Base-by-base conservation (phyloP, 441 rosid species). In the Pelargonium citronellum region DNA sequence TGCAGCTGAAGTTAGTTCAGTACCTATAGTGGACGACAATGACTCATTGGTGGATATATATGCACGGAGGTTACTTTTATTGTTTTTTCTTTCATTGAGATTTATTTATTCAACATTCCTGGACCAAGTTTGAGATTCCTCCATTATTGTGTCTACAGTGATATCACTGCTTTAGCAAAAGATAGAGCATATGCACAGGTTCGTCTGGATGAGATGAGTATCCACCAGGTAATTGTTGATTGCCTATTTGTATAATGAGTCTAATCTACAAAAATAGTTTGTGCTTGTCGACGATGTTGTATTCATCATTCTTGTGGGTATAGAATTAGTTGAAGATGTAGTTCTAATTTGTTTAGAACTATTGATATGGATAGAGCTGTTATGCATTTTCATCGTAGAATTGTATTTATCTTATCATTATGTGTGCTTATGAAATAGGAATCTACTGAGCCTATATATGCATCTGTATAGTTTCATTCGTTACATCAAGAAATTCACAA, bases 1-100 rank as follows among this genome's bases (percentile, higher is more conserved):
- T 84, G 81, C 91, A 95, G 99, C 96, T 72, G 85, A 85, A 74
- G 96, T 95, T 58, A 95, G 98, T 84, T 91, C 99, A 2, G 84
- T 95, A 78, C 99, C 99, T 0, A 85, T 95, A 67, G 99, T 96
- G 69, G 95, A 90, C 80, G 98, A 92, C 61, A 91, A 96, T 83
- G 94, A 93, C 82, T 87, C 98, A 64, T 85, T 96, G 72, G 67
- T 96, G 77, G 99, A 96, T 73, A 79, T 96, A 81, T 96, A 96
- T 79, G 87, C 92, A 7, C 87, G 99, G 73, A 93, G 99, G 99
- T 95, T 76, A 72, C 68, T 67, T 27, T 30, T 67, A 46, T 9
- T 46, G 15, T 64, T n/a, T 64, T 64, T 37, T 64, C n/a, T 64
- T 30, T 64, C 67, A 64, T 46, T 64, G 67, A 64, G n/a, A 34